Evolutionary conservation across 2,329 filamentous ascomycete genomes (phyloP), one percentile per base, ranked within the genome.

Genomic region (Calycina herbarum): DNA sequence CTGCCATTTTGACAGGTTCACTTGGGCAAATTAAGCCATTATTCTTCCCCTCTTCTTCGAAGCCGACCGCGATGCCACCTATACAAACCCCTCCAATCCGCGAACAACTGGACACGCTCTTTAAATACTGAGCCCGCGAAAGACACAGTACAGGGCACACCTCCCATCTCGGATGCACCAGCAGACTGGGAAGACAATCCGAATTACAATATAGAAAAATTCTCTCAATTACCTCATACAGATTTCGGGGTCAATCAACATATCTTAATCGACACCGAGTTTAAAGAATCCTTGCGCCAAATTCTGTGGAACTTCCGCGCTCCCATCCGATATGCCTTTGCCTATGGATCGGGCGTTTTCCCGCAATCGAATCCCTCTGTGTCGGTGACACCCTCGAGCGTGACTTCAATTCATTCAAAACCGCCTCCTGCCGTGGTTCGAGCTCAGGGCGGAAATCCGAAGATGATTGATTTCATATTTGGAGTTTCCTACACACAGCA

Each of bases 401-500:
- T 82, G 78, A 66, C 73, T 17, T 86, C 88, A 24, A 86, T 94
- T 29, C 94, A 98, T 75, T 90, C 94, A 6, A 89, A 93, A 67
- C 89, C 94, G 1, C 92, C 93, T 0, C 83, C 88, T 62, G 92
- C 92, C 0, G 89, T 98, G 7, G 83, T 90, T 70, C 92, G 93
- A 71, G 91, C 93, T 71, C 94, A 98, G 78, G 89, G 92, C 73
- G 92, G 92, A 35, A 88, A 89, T 0, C 93, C 93, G 13, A 97
- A 97, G 81, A 96, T 98, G 89, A 96, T 99, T 69, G 95, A 99
- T 79, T 97, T 99, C 77, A 96, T 99, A 71, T 95, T 99, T 76
- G 95, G 94, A 31, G 94, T 98, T 11, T 92, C 92, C 0, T 92
- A 96, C 77, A 93, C 91, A 1, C 91, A 99, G 76, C 95, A 99